These are phyloP conservation scores for Rutstroemia sydowiana DNA, from an alignment of 2,329 filamentous ascomycete genomes.

Conservation along the genomic window DNA sequence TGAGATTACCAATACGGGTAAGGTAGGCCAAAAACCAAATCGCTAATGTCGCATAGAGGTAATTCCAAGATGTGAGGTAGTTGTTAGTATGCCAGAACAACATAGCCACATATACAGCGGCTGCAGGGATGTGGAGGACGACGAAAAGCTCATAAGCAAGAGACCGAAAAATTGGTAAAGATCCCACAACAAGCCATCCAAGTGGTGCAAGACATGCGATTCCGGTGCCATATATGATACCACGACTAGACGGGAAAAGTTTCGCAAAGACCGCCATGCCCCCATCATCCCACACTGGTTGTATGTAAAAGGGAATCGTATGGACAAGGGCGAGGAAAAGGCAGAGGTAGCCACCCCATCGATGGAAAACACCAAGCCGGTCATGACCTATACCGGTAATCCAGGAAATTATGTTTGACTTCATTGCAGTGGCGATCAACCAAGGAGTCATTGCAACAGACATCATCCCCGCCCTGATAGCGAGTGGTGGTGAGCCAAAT, in stretches of 20 bases:
- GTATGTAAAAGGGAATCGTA: constrained; percentile 81
- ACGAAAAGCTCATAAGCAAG: constrained; percentile 83
- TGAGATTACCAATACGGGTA: constrained; percentile 73
- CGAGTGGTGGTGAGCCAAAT: constrained; percentile 81
- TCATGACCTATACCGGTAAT: constrained; percentile 90
- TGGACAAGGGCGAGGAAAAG: constrained; percentile 78
- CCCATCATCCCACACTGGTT: constrained; percentile 75
- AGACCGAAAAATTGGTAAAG: constrained; percentile 68
- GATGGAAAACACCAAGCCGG: constrained; percentile 83
- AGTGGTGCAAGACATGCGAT: constrained; percentile 76
- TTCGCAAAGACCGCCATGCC: constrained; percentile 63
- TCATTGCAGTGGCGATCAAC: constrained; percentile 85
- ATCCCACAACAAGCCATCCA: constrained; percentile 76
- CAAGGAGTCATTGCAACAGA: constrained; percentile 86
- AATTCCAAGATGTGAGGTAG: constrained; percentile 82
- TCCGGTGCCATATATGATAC: constrained; percentile 78
- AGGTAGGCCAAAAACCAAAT: constrained; percentile 74
- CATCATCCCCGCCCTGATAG: constrained; percentile 84
- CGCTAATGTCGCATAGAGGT: constrained; percentile 71
- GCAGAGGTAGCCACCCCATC: constrained; percentile 85
- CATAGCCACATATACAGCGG: constrained; percentile 71
- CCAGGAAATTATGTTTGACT: constrained; percentile 77
- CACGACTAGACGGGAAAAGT: constrained; percentile 57
- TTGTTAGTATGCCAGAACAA: constrained; percentile 97
- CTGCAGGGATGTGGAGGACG: constrained; percentile 71